A percentile compares a stretch with the other conserved stretches of the same genome.
Conservation (phyloP, 2,329 filamentous ascomycete species). For the Aspergillus sp. region DNA sequence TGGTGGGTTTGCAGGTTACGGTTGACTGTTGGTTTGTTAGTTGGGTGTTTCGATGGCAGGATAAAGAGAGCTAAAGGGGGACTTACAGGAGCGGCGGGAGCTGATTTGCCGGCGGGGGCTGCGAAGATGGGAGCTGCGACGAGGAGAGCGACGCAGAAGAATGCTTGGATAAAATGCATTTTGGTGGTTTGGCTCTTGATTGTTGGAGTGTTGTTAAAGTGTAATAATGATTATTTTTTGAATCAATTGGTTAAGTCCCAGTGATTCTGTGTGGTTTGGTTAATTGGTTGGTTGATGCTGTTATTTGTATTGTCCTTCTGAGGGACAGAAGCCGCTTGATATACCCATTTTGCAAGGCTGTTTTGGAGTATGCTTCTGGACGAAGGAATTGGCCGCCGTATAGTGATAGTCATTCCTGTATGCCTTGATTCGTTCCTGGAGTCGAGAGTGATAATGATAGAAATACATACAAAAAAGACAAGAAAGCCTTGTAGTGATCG, state of each 20-base stretch:
- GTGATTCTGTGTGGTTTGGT: neutral
- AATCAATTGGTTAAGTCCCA: neutral
- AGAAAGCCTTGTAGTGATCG: too few species aligned
- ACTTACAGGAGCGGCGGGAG: neutral
- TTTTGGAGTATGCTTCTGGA: neutral
- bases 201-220: neutral
- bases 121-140: neutral
- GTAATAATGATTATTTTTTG: neutral
- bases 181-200: neutral
- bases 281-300: neutral
- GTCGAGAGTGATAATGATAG: too few species aligned
- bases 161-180: neutral
- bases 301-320: neutral
- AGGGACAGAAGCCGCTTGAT: neutral
- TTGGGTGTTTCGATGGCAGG: neutral
- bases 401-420: too few species aligned
- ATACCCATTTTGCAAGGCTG: neutral
- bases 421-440: too few species aligned
- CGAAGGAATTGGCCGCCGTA: neutral
- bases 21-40: neutral
- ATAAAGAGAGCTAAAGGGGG: neutral
- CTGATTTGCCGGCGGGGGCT: neutral
- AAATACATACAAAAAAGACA: too few species aligned
- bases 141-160: neutral
- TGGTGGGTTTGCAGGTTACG: neutral